Base-by-base conservation (phyloP, 768 basidiomycete genomes). In the Mycena galopus region DNA sequence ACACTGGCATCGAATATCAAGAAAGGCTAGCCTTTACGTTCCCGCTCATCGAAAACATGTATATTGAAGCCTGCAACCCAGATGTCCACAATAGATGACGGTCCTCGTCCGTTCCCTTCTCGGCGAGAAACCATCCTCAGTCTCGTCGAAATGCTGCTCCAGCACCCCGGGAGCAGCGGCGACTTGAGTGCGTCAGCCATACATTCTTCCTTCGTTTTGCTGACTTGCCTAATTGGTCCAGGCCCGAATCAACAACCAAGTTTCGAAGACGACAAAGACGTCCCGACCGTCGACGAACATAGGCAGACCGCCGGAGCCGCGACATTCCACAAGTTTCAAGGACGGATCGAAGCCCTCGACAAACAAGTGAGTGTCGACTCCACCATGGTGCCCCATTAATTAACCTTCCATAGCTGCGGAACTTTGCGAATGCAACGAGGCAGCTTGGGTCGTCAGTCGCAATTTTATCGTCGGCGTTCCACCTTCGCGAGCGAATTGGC, bases 381-480 rank as follows among this genome's bases (percentile, higher is more conserved):
- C 19, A 27, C 53, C 2, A 12, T 30, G 23, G 8, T 25, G 5
- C 17, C 35, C 35, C 33, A 29, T 56, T 33, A 50, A n/a, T 61
- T 44, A 65, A 32, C 37, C 62, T 39, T 16, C 57, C 29, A n/a
- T 77, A 94, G 91, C 86, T 94, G 19, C 88, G 92, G 56, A 93
- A 92, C 79, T 94, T 94, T 78, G 89, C 91, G 42, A 93, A 93
- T 75, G 92, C 93, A 16, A 88, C 92, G 25, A 89, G 93, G 42
- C 93, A 93, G 77, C 85, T 94, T 0, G 93, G 93, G 29, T 92
- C 91, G 67, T 94, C 92, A 7, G 91, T 93, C 25, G 92, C 92
- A 9, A 92, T 94, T 65, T 85, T 94, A 8, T 92, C 93, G 17
- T 93, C 92, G 16, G 88, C 92, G 0, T 93, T 89, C 79, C 88